Evolutionary conservation across 2,329 filamentous ascomycete species (phyloP), one percentile per base, ranked within the genome.

Genomic region (Hysterium pulicare): DNA sequence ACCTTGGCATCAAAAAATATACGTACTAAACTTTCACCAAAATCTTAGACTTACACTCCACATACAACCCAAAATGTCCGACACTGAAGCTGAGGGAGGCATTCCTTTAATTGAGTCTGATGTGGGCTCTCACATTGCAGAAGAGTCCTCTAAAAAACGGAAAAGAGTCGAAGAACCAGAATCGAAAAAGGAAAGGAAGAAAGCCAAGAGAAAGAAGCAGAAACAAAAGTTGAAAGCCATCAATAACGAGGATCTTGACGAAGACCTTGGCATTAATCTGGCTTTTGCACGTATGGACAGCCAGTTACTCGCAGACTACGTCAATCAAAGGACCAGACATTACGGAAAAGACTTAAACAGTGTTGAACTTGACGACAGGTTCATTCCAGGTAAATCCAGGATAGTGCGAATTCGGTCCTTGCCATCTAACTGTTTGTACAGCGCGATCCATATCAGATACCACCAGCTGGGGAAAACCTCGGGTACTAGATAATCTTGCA

Each of bases 231-330:
- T 71, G 41, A 72, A 77, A 44, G 82, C 89, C 60, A 76, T 81
- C 33, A 81, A 89, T 55, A 79, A 84, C 24, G 84, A 71, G 35
- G 67, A 72, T 16, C 45, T 75, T 43, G 71, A 75, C 46, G 59
- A 66, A 46, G 62, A 70, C 53, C 50, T 68, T 26, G 68, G 85
- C 5, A 72, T 96, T 52, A 95, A 96, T 69, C 82, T 81, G 50
- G 80, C 86, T 3, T 87, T 96, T 62, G 80, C 82, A 33, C 80
- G 82, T 47, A 90, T 96, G 84, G 88, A 95, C 65, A 84, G 81
- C 46, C 81, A 84, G 51, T 75, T 96, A 32, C 72, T 96, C 35
- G 87, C 90, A 2, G 91, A 96, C 64, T 83, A 95, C 64, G 75
- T 96, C 48, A 86, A 86, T 5, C 84, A 93, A 60, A 81, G 86